These are phyloP conservation scores for Mucuna pruriens DNA, from an alignment of 306 rosid genomes.

Conservation along the genomic window DNA sequence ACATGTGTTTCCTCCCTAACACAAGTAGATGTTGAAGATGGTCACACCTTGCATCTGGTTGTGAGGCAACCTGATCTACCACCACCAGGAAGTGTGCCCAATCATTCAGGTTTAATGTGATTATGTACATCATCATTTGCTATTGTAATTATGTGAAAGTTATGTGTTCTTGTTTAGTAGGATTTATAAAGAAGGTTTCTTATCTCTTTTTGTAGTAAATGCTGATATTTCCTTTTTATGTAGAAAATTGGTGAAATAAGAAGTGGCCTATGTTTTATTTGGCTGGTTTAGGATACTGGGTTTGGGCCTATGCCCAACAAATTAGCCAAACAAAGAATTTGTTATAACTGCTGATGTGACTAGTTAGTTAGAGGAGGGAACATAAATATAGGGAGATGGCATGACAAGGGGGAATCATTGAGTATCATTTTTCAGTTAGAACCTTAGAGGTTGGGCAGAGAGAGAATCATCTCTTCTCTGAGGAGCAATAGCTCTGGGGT, in stretches of 20 bases:
- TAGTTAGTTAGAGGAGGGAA: too few species aligned
- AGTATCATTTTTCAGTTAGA: too few species aligned
- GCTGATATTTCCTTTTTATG: neutral
- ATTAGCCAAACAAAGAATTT: too few species aligned
- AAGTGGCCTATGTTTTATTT: neutral
- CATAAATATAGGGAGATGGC: too few species aligned
- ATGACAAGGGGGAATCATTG: too few species aligned
- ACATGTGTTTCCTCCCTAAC: slow-evolving; percentile 58
- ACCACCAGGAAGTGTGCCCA: slow-evolving; percentile 59
- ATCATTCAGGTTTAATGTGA: slow-evolving; percentile 69
- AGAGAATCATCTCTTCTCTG: too few species aligned
- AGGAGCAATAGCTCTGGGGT: too few species aligned
- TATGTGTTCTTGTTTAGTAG: slow-evolving; percentile 14
- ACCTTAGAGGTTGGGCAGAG: too few species aligned
- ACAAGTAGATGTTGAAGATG: slow-evolving; percentile 92
- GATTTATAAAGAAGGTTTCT: slow-evolving; percentile 15
- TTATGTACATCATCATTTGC: slow-evolving; percentile 7
- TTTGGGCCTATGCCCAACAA: too few species aligned
- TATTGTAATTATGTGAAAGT: slow-evolving; percentile 18
- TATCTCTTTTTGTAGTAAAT: slow-evolving; percentile 29
- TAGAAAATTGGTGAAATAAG: slow-evolving; percentile 29
- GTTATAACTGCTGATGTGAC: too few species aligned
- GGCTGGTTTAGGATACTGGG: too few species aligned
- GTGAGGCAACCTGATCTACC: slow-evolving; percentile 79
- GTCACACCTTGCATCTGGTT: slow-evolving; percentile 98